Conservation (phyloP, 345 rosid species). For the Clarkia xantiana region DNA sequence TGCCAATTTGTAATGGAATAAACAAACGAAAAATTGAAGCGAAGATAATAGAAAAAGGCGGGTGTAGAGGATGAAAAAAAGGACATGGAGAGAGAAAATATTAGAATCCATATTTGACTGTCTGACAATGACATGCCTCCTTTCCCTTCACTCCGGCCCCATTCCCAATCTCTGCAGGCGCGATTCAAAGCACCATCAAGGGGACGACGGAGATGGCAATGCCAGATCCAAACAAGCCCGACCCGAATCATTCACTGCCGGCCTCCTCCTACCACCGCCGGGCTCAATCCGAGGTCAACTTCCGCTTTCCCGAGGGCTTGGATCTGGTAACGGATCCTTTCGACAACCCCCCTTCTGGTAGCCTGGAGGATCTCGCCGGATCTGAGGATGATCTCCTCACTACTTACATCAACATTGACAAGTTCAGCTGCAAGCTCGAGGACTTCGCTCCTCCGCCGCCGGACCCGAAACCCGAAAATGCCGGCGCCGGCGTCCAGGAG, state of each 20-base stretch:
- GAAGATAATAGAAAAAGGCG: too few relatives aligned
- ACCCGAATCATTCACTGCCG: neutral
- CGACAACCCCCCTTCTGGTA: slow-evolving; percentile 15
- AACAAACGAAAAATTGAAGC: too few relatives aligned
- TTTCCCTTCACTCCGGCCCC: slow-evolving; percentile 5
- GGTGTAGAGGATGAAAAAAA: too few relatives aligned
- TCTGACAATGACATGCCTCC: too few relatives aligned
- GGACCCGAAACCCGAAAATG: slow-evolving; percentile 21
- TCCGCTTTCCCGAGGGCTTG: slow-evolving; percentile 70
- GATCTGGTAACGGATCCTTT: slow-evolving; percentile 57
- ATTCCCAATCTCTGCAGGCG: slow-evolving; percentile 14
- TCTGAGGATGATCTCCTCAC: slow-evolving; percentile 77
- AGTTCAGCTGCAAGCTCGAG: slow-evolving; percentile 43
- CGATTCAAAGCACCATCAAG: too few relatives aligned
- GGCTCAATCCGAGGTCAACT: slow-evolving; percentile 78
- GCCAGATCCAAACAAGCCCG: slow-evolving; percentile 6
- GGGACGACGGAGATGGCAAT: slow-evolving; percentile 1
- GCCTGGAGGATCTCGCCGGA: slow-evolving; percentile 42
- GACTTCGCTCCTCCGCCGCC: slow-evolving; percentile 7
- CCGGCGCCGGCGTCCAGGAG: slow-evolving; percentile 12
- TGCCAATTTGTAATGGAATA: too few relatives aligned
- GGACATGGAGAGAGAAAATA: too few relatives aligned
- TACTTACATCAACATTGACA: slow-evolving; percentile 82
- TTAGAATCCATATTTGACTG: too few relatives aligned
- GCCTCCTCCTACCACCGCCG: slow-evolving; percentile 50